Evolutionary conservation across 208 protist species (phyloP).

Genomic region (Crithidia thermophila): DNA sequence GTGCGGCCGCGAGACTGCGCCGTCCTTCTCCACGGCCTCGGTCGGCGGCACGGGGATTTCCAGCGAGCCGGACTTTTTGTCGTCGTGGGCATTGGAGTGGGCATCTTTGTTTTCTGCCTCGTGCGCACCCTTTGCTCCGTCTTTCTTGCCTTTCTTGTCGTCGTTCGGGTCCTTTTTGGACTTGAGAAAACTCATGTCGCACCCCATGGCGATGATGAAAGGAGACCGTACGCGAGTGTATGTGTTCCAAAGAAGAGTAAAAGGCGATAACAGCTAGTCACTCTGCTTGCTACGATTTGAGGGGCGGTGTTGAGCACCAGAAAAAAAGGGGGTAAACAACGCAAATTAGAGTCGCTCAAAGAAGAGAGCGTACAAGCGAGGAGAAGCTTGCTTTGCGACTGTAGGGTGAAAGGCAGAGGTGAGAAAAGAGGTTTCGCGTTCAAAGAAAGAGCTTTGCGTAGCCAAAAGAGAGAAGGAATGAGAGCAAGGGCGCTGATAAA

Average conservation of each 20-base stretch:
- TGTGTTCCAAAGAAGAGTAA: not conserved
- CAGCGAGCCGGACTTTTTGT: slow-evolving; percentile 10
- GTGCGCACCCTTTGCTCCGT: not conserved
- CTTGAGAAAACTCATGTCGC: slow-evolving; percentile 28
- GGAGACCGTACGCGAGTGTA: too few relatives aligned
- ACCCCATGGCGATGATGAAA: too few relatives aligned
- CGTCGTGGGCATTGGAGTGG: not conserved
- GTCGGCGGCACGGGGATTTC: slow-evolving; percentile 18
- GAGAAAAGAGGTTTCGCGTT: too few relatives aligned
- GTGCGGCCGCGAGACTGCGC: not conserved
- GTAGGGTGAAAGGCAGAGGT: too few relatives aligned
- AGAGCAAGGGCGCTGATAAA: not conserved
- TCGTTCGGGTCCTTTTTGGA: slow-evolving; percentile 20
- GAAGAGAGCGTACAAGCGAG: too few relatives aligned
- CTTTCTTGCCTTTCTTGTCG: slow-evolving; percentile 10
- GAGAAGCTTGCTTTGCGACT: too few relatives aligned
- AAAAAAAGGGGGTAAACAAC: too few relatives aligned
- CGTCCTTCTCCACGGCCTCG: not conserved
- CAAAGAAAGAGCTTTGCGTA: not conserved
- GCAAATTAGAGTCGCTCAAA: too few relatives aligned
- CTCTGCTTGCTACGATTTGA: too few relatives aligned
- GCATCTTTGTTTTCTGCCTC: not conserved
- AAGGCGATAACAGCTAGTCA: too few relatives aligned
- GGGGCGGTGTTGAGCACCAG: too few relatives aligned
- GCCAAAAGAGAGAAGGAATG: not conserved